These are phyloP conservation scores for Dichotomopilus funicola DNA, from an alignment of 2,329 filamentous ascomycete genomes.

Conservation along the genomic window DNA sequence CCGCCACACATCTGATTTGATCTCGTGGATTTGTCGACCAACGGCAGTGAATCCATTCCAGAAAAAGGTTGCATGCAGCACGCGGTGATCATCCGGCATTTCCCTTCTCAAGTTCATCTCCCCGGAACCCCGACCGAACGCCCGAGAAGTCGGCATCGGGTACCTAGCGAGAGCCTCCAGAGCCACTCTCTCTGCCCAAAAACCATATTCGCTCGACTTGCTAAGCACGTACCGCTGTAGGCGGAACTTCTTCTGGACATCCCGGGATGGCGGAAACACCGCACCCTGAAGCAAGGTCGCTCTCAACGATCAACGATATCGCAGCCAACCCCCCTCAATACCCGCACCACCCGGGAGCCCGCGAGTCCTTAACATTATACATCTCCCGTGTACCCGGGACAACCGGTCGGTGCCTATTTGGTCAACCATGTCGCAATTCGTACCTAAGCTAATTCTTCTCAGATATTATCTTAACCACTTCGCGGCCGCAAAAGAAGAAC, in stretches of 20 bases:
- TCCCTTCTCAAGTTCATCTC: too few species aligned
- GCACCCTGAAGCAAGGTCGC: constrained; percentile 70
- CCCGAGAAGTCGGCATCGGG: too few species aligned
- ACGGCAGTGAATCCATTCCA: too few species aligned
- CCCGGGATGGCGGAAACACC: constrained; percentile 14
- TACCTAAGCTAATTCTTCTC: constrained; percentile 15
- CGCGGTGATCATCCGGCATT: too few species aligned
- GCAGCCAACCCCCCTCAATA: constrained; percentile 84
- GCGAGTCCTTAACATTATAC: constrained; percentile 75
- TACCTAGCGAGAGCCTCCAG: too few species aligned
- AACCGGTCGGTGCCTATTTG: constrained; percentile 53
- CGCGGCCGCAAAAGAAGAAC: constrained; percentile 82
- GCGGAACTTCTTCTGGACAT: background rate
- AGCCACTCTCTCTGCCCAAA: too few species aligned
- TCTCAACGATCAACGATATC: constrained; percentile 71
- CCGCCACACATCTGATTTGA: background rate
- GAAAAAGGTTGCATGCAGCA: too few species aligned
- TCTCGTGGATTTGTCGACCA: too few species aligned
- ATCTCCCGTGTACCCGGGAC: constrained; percentile 90
- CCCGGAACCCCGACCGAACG: too few species aligned
- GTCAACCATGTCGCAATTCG: too few species aligned
- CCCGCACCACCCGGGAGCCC: constrained; percentile 65
- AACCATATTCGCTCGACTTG: too few species aligned
- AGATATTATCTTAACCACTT: constrained; percentile 89
- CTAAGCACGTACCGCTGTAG: too few species aligned